Base-by-base conservation (phyloP, 495 filamentous ascomycete species). In the Melanomma pulvis-pyrius region DNA sequence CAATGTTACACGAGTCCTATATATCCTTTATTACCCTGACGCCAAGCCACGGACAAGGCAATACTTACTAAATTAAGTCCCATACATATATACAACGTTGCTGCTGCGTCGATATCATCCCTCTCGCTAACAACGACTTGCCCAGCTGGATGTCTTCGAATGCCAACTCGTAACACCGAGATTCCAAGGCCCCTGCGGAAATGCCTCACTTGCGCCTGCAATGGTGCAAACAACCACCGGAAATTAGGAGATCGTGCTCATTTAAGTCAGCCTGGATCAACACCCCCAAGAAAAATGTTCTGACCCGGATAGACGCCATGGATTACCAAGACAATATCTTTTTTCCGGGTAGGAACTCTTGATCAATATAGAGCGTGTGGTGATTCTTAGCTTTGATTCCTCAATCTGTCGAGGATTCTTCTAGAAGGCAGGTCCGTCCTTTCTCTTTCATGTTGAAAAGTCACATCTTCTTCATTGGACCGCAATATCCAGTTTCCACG, bases 11-110 rank as follows among this genome's bases (percentile, higher is more conserved):
- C 39, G 7, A 30, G 15, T 12, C 13, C 24, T 25, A 51, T 50
- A 61, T 61, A 61, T 50, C 17, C 34, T 49, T 22, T 22, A 28
- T 50, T 61, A 25, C 48, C 48, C 51, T 22, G 13, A 3, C 13
- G 48, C 48, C 41, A 61, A 61, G 41, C n/a, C 58, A 17, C 48
- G 26, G 44, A 28, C 1, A 8, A 19, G 56, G 21, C 56, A 24
- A 29, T 28, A 25, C 32, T 25, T n/a, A 26, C 56, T 11, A 24
- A 59, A 21, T 46, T 44, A 26, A 6, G 22, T 11, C n/a, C 24
- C 32, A 59, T 28, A 5, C 4, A 41, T 8, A 24, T 24, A 22
- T 59, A 47, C 56, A 48, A 46, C 15, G 5, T 8, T 9, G 4
- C 39, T 44, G 8, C 39, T 7, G 39, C 9, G 13, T 44, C 3